phyloP scores from a whole-genome alignment of 1,284 basidiomycete species.

The Ustilago hordei region DNA sequence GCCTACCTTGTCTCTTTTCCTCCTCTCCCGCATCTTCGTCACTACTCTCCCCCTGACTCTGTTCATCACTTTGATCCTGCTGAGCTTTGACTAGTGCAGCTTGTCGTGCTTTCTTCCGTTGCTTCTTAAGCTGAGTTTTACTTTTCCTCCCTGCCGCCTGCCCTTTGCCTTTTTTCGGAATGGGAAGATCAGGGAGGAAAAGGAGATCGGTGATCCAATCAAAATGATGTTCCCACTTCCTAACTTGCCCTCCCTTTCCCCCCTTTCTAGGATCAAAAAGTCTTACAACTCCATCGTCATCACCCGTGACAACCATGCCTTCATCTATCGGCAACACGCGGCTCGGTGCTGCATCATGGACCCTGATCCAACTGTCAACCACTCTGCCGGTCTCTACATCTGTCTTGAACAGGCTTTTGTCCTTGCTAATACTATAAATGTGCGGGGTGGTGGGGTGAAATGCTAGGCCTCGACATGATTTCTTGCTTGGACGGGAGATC shows the following conservation, averaged over 20 bases:
- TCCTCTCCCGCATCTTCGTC: constrained; percentile 1
- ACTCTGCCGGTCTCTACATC: constrained; percentile 74
- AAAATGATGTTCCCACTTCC: constrained; percentile 86
- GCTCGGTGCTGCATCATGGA: constrained; percentile 78
- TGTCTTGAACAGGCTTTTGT: constrained; percentile 76
- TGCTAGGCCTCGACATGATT: constrained; percentile 57
- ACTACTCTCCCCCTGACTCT: constrained; percentile 8
- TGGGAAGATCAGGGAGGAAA: constrained; percentile 72
- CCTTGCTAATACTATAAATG: constrained; percentile 85
- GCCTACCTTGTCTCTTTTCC: constrained; percentile 20
- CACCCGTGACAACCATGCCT: constrained; percentile 83
- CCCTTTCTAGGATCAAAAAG: constrained; percentile 84
- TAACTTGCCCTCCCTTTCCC: constrained; percentile 68
- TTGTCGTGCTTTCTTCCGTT: constrained; percentile 15
- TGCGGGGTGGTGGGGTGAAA: constrained; percentile 35
- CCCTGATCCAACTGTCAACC: constrained; percentile 76
- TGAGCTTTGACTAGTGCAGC: neutral
- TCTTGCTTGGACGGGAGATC: constrained; percentile 52
- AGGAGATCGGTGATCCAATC: constrained; percentile 95
- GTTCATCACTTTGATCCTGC: constrained; percentile 1
- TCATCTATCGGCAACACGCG: constrained; percentile 81
- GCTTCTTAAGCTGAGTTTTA: constrained; percentile 27
- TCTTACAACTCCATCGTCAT: constrained; percentile 93
- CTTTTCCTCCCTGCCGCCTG: constrained; percentile 35
- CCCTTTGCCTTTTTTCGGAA: constrained; percentile 28